phyloP scores from a whole-genome alignment of 495 filamentous ascomycete species.

The Penicillium lividum region DNA sequence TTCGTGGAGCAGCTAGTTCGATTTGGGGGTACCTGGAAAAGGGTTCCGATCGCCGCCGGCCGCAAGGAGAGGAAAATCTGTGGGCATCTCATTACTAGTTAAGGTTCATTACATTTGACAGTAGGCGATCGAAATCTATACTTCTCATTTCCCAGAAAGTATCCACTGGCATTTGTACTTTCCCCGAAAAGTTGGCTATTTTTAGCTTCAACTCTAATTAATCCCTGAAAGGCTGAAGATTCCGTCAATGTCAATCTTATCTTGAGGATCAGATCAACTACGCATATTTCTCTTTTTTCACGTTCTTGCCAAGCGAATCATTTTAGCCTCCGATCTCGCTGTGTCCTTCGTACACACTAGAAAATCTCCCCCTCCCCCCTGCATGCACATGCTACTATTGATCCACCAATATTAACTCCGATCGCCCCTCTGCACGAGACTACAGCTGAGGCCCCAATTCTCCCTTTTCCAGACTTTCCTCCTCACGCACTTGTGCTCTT shows the following conservation, averaged over 20 bases:
- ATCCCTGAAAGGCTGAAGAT: not conserved
- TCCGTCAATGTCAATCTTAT: not conserved
- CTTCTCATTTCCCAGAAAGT: too few species aligned
- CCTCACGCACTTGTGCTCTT: not conserved
- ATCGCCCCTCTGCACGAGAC: not conserved
- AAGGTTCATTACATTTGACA: not conserved
- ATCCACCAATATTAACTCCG: not conserved
- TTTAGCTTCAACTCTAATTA: not conserved
- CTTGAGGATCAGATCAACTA: not conserved
- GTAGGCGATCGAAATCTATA: not conserved
- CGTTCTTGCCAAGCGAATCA: not conserved
- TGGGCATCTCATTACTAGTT: too few species aligned
- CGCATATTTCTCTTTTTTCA: not conserved
- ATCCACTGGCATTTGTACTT: too few species aligned
- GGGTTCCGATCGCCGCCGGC: not conserved
- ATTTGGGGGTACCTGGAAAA: slow-evolving; percentile 1
- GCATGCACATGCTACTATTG: not conserved
- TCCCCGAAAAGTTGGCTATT: not conserved
- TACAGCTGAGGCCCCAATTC: not conserved
- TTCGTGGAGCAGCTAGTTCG: not conserved
- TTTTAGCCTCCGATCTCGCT: not conserved
- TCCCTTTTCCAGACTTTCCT: not conserved
- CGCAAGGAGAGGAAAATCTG: not conserved
- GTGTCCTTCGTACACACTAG: too few species aligned
- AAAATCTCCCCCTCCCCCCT: not conserved